Percentiles rank a stretch among this genome's conserved stretches.
Conservation (phyloP, 2,329 filamentous ascomycete genomes). For the Phaeophleospora eucalypticola region DNA sequence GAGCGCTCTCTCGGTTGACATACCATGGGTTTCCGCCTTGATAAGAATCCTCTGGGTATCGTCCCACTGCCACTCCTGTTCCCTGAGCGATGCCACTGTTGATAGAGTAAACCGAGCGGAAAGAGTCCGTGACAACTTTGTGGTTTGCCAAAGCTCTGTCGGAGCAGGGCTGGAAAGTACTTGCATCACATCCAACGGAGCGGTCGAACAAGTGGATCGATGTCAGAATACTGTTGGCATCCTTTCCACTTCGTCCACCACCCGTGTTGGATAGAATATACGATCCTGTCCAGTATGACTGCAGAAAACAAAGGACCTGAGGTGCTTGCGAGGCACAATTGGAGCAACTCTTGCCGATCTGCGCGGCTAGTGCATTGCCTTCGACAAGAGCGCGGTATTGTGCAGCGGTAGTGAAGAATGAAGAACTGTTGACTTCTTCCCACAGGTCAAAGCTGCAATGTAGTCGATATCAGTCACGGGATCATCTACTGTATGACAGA, state of each 20-base stretch:
- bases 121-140: slow-evolving; percentile 70
- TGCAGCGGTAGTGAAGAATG: slow-evolving; percentile 71
- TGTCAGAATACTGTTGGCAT: slow-evolving; percentile 62
- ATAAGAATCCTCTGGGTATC: slow-evolving; percentile 59
- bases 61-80: slow-evolving; percentile 48
- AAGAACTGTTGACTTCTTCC: slow-evolving; percentile 74
- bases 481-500: no score
- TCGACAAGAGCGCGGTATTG: slow-evolving; percentile 64
- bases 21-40: slow-evolving; percentile 74
- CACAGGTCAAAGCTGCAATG: slow-evolving; percentile 78
- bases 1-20: no score
- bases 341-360: slow-evolving; percentile 57
- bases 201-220: slow-evolving; percentile 64
- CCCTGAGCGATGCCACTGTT: slow-evolving; percentile 62
- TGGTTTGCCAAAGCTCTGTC: slow-evolving; percentile 61
- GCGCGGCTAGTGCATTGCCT: slow-evolving; percentile 62
- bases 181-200: slow-evolving; percentile 56
- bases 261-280: slow-evolving; percentile 67
- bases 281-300: slow-evolving; percentile 66
- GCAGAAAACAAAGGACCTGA: slow-evolving; percentile 67
- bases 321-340: slow-evolving; percentile 63
- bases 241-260: slow-evolving; percentile 62
- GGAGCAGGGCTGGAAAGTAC: slow-evolving; percentile 76
- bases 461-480: no score
- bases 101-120: slow-evolving; percentile 65